Evolutionary conservation across 495 filamentous ascomycete species (phyloP).

Genomic region (Durotheca rogersii): DNA sequence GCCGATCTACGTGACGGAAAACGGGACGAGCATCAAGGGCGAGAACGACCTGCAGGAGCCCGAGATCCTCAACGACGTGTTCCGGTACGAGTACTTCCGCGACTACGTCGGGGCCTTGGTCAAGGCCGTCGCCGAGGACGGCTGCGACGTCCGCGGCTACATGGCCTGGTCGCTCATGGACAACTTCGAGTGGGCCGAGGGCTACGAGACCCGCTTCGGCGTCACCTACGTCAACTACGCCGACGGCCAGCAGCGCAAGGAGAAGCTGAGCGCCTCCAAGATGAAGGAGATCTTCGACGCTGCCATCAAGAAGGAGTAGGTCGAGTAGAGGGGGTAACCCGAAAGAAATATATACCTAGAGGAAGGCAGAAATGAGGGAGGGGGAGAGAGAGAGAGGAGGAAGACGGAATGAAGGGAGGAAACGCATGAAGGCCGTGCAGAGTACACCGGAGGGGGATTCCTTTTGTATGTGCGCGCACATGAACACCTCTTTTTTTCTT

Average conservation of each 20-base stretch:
- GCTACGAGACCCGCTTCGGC: conserved; percentile 81
- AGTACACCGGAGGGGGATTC: background rate
- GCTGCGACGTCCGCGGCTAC: conserved; percentile 70
- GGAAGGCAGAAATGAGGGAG: conserved; percentile 19
- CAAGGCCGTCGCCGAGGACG: conserved; percentile 63
- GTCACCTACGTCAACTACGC: conserved; percentile 77
- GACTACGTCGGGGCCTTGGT: conserved; percentile 73
- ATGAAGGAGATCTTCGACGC: conserved; percentile 64
- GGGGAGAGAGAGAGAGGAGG: background rate
- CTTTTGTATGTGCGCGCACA: background rate
- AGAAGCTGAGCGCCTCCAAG: conserved; percentile 74
- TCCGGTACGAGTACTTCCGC: conserved; percentile 71
- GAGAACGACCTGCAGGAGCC: conserved; percentile 73
- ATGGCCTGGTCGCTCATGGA: conserved; percentile 83
- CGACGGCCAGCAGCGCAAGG: conserved; percentile 70
- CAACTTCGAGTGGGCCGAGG: conserved; percentile 70
- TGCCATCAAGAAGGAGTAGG: conserved; percentile 52
- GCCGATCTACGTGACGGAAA: conserved; percentile 80
- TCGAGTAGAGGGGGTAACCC: background rate
- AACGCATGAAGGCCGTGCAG: background rate
- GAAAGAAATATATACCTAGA: too few species aligned
- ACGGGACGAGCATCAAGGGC: conserved; percentile 73
- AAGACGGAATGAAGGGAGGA: background rate
- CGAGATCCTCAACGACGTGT: conserved; percentile 70
- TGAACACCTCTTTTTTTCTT: too few species aligned